A percentile compares a stretch with the other conserved stretches of the same genome.
Evolutionary conservation across 805 yeast genomes (phyloP).

Genomic region (Grigorovia jiainica): DNA sequence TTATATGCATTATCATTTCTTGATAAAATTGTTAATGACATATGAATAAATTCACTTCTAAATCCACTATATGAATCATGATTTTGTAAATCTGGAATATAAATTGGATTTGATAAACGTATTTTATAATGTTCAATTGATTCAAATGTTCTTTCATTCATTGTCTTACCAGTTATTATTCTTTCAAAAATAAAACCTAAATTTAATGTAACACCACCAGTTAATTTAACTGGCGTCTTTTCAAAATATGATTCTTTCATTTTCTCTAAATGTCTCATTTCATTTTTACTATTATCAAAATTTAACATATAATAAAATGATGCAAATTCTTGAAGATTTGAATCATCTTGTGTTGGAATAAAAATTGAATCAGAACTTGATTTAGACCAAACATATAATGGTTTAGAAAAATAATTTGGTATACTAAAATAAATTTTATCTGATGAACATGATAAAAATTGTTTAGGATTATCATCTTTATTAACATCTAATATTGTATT

Average conservation of each 20-base stretch:
- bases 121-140: constrained; percentile 56
- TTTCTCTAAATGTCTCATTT: constrained; percentile 9
- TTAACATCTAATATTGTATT: constrained; percentile 54
- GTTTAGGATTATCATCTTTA: constrained; percentile 55
- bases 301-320: constrained; percentile 41
- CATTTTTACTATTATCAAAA: constrained; percentile 13
- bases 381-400: constrained; percentile 51
- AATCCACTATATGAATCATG: constrained; percentile 80
- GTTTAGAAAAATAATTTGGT: constrained; percentile 59
- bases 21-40: constrained; percentile 50
- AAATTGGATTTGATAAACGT: constrained; percentile 45
- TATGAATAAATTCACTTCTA: constrained; percentile 73
- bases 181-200: constrained; percentile 54
- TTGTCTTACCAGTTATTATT: constrained; percentile 19
- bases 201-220: constrained; percentile 51
- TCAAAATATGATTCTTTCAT: constrained; percentile 31
- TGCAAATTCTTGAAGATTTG: constrained; percentile 35
- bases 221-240: constrained; percentile 46
- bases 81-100: constrained; percentile 33
- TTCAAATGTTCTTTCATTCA: constrained; percentile 33
- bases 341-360: constrained; percentile 34
- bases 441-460: constrained; percentile 56
- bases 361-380: constrained; percentile 36
- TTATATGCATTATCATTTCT: constrained; percentile 42
- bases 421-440: constrained; percentile 57